Evolutionary conservation across 2,329 filamentous ascomycete species (phyloP).

Genomic region (Didymella keratinophila): DNA sequence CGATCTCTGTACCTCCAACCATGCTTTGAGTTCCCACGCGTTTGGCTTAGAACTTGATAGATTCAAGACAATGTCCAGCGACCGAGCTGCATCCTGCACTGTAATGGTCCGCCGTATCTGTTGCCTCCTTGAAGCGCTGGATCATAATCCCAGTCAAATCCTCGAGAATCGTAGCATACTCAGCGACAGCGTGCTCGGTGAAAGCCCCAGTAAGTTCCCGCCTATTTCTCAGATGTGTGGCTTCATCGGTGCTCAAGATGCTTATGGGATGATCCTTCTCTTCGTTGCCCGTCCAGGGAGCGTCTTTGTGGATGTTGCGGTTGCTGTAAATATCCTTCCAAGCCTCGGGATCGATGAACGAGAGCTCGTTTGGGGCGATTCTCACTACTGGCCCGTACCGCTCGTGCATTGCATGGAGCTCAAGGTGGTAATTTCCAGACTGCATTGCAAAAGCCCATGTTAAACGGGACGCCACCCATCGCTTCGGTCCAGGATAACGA

Average conservation of each 20-base stretch:
- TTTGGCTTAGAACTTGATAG: too few relatives aligned
- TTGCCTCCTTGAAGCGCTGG: not conserved
- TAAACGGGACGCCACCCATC: not conserved
- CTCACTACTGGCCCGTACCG: not conserved
- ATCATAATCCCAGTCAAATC: not conserved
- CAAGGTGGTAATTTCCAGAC: not conserved
- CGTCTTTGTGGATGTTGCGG: not conserved
- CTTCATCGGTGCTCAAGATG: not conserved
- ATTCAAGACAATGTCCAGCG: too few relatives aligned
- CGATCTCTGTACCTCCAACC: too few relatives aligned
- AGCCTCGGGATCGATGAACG: not conserved
- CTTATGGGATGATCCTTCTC: not conserved
- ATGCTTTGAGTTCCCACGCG: too few relatives aligned
- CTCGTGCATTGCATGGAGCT: not conserved
- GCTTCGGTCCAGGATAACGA: not conserved
- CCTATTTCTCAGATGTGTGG: not conserved
- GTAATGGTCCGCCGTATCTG: too few relatives aligned
- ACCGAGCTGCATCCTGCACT: too few relatives aligned
- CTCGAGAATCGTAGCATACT: not conserved
- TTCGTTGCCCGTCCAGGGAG: not conserved
- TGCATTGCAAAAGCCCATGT: not conserved
- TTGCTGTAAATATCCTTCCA: not conserved
- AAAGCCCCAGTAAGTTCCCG: not conserved
- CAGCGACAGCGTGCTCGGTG: not conserved
- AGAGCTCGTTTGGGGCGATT: not conserved